Conservation (phyloP, 495 filamentous ascomycete genomes). For the Aspergillus coremiiformis region DNA sequence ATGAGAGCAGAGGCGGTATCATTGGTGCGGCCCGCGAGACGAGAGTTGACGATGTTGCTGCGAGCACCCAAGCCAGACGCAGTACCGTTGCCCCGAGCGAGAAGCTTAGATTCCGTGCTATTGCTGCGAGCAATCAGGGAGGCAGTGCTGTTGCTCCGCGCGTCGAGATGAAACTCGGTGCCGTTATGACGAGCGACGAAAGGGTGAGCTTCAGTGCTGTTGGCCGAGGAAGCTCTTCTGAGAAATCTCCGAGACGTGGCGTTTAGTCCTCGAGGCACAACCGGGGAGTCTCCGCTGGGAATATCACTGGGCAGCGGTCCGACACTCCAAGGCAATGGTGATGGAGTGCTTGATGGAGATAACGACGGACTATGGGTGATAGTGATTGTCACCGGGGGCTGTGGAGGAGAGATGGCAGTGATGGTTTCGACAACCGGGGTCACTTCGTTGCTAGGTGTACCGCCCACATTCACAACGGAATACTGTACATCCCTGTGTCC, state of each 20-base stretch:
- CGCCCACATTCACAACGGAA: conserved; percentile 44
- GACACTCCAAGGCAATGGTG: neutral
- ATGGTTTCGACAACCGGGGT: conserved; percentile 25
- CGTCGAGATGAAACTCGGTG: neutral
- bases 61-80: neutral
- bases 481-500: conserved; percentile 31
- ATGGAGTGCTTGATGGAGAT: conserved; percentile 6
- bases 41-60: neutral
- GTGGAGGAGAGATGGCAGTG: conserved; percentile 23
- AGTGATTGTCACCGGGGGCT: conserved; percentile 28
- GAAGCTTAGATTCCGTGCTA: neutral
- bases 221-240: neutral
- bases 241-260: neutral
- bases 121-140: neutral
- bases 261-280: conserved; percentile 1
- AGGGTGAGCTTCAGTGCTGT: neutral
- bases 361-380: conserved; percentile 25
- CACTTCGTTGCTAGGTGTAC: conserved; percentile 20
- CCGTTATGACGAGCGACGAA: neutral
- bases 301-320: neutral
- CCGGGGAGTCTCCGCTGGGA: neutral
- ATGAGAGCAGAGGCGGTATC: neutral
- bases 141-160: neutral
- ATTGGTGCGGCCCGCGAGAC: neutral
- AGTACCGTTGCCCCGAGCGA: neutral